Evolutionary conservation across 306 rosid species (phyloP), one percentile per base, ranked within the genome.

Genomic region (Clitoria ternatea): DNA sequence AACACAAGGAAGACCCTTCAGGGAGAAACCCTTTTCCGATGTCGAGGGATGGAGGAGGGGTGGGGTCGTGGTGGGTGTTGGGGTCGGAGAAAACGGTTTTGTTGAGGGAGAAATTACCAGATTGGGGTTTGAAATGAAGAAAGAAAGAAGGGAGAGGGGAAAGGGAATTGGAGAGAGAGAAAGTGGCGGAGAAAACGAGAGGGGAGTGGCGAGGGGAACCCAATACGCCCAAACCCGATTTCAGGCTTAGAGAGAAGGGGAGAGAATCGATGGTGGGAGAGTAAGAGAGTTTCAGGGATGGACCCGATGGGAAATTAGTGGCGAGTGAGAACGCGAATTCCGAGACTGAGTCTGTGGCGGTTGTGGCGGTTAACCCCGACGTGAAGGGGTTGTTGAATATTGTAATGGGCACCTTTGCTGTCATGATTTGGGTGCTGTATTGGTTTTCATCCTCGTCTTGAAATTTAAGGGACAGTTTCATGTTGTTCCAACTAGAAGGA

Each of bases 121-220:
- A 67, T 64, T 87, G 96, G 80, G 96, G 98, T 62, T 83, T 90
- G 64, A 92, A 45, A 43, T 86, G 92, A 24, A 92, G 92, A 54
- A 76, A 89, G 84, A 92, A 92, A 66, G 84, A 54, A 7, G 96
- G 93, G 8, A 74, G 12, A 3, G 60, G 78, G 60, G 70, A 22
- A 10, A 3, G 60, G 78, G 60, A 67, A 22, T 44, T 76, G 72
- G 90, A 81, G 2, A 84, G 73, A 1, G 92, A 76, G 79, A 94
- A 81, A 20, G 56, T 78, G 4, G 89, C 87, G 1, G 87, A 90
- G 76, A 94, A 94, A 40, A 87, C 57, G 20, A 94, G 92, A 77
- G 97, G 97, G 32, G 98, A 94, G 76, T 66, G 37, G 12, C 53
- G 47, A 0, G 97, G 90, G 15, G 94, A 88, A 72, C 98, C 98